phyloP scores from a whole-genome alignment of 2,329 filamentous ascomycete species.

The Rosellinia necatrix region DNA sequence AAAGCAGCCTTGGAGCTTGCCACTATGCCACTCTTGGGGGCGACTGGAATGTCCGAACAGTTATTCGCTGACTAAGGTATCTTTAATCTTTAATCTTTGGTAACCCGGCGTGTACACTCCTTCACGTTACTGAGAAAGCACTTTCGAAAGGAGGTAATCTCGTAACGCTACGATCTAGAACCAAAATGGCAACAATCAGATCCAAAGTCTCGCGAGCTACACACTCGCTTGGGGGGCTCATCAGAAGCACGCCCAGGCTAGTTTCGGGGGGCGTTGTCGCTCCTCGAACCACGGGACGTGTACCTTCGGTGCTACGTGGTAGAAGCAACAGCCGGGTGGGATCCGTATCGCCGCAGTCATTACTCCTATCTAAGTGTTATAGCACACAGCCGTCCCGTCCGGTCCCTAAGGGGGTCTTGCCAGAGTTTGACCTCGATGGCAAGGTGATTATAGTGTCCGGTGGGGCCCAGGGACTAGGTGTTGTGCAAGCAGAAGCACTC shows the following conservation, averaged over 20 bases:
- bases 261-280: conserved; percentile 21
- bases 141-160: neutral
- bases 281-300: conserved; percentile 15
- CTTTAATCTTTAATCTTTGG: neutral
- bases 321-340: conserved; percentile 12
- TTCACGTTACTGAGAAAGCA: neutral
- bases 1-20: conserved; percentile 8
- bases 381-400: neutral
- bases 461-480: conserved; percentile 74
- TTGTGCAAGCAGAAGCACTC: conserved; percentile 78
- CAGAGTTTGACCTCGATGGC: conserved; percentile 76
- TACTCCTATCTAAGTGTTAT: neutral
- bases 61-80: neutral
- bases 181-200: conserved; percentile 31
- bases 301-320: conserved; percentile 6
- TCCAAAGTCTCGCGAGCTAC: conserved; percentile 29
- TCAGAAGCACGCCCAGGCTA: conserved; percentile 24
- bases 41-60: no score
- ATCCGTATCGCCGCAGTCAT: conserved; percentile 13
- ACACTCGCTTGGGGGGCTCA: conserved; percentile 29
- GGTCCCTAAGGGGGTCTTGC: conserved; percentile 46
- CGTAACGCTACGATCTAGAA: neutral
- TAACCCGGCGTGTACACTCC: neutral
- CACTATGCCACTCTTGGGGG: neutral
- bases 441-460: conserved; percentile 80